phyloP scores from a whole-genome alignment of 179 eudicot species.

The Silene coronaria region DNA sequence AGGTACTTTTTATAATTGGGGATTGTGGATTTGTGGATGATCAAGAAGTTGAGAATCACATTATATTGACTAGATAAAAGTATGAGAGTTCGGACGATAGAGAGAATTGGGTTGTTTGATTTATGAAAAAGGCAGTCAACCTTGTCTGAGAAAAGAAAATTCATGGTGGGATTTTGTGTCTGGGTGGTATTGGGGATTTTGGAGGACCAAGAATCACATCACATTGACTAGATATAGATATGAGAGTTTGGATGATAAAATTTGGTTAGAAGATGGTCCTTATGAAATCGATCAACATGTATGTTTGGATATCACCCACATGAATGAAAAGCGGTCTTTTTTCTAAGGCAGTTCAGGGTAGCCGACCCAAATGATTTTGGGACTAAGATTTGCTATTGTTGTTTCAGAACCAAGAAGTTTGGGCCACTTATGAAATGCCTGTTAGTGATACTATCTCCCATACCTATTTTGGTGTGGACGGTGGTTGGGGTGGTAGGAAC shows the following conservation, averaged over 20 bases:
- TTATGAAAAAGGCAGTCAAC: background rate
- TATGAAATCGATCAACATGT: background rate
- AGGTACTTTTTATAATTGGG: background rate
- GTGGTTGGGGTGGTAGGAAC: slow-evolving; percentile 34
- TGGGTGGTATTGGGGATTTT: too few species aligned
- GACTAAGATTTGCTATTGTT: background rate
- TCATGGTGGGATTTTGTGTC: background rate
- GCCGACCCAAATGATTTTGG: background rate
- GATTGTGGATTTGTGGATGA: slow-evolving; percentile 18
- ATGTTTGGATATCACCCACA: background rate
- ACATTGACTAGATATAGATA: background rate
- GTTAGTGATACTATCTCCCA: slow-evolving; percentile 27
- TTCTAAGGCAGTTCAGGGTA: background rate
- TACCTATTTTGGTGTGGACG: slow-evolving; percentile 34
- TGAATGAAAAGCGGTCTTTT: background rate
- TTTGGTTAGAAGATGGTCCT: background rate
- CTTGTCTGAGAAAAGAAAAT: background rate
- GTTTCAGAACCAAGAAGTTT: slow-evolving; percentile 18
- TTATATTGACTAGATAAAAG: too few species aligned
- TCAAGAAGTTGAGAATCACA: background rate
- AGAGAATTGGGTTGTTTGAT: background rate
- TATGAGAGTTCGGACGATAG: too few species aligned
- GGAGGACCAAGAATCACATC: slow-evolving; percentile 18
- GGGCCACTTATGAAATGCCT: slow-evolving; percentile 30
- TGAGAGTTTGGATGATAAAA: background rate